Evolutionary conservation across 306 rosid species (phyloP), one percentile per base, ranked within the genome.

Genomic region (Canavalia ensiformis): DNA sequence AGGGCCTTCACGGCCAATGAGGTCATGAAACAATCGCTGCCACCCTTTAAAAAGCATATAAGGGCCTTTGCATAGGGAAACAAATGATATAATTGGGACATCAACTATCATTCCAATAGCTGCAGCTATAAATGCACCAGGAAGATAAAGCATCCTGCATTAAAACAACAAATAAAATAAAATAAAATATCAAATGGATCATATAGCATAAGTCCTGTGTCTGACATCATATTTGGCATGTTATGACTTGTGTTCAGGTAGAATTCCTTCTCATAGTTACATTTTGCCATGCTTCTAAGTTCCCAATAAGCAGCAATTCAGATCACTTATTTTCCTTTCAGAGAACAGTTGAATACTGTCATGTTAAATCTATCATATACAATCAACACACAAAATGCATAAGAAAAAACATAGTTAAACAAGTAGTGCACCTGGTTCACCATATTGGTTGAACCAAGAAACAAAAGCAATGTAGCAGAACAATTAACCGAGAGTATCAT

Each of bases 1-100:
- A 78, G 99, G 99, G 68, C 99, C 99, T 88, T 96, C 99, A 6
- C 99, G 98, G 57, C 99, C 99, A 34, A 96, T 79, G 68, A 96
- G 99, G 82, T 96, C 99, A 65, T 92, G 97, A 90, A 96, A 92
- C 91, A 96, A 87, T 75, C 98, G 91, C 35, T 90, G 87, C 98
- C 98, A 96, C 59, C 99, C 99, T 82, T 90, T 96, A 68, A 90
- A 81, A 77, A 96, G 97, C 99, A 96, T 96, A 90, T 82, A 92
- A 56, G 91, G 88, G 78, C 92, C 76, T 88, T 96, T 96, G 84
- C 54, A 92, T 2, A 94, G 5, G 34, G 99, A 97, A 81, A 96
- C 82, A 6, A 86, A 4, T 64, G 98, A 92, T 88, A 96, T 92
- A 79, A 90, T 73, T 37, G 87, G 91, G 77, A 83, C 76, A 88